Conservation (phyloP, 2,329 filamentous ascomycete species). For the Alternaria postmessia region DNA sequence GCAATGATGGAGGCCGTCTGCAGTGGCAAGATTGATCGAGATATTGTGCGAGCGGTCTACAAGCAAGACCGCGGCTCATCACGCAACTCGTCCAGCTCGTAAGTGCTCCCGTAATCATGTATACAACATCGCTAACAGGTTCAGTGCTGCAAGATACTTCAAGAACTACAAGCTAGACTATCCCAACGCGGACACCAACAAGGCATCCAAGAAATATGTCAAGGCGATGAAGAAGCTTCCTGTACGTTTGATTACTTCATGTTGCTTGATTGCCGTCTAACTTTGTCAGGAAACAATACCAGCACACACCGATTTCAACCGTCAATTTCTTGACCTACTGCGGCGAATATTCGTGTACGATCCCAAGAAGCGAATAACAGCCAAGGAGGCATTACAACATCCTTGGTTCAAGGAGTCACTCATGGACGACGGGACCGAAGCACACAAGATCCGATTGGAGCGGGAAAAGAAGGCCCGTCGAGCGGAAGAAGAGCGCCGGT, state of each 20-base stretch:
- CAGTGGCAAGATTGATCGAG: slow-evolving; percentile 63
- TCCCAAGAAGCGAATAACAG: slow-evolving; percentile 69
- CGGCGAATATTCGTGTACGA: slow-evolving; percentile 72
- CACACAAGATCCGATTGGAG: slow-evolving; percentile 64
- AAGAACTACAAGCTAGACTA: slow-evolving; percentile 67
- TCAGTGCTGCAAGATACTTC: slow-evolving; percentile 59
- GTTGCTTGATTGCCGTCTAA: slow-evolving; percentile 16
- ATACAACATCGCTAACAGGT: slow-evolving; percentile 39
- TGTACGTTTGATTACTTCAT: slow-evolving; percentile 52
- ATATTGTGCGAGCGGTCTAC: slow-evolving; percentile 63
- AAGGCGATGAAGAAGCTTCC: slow-evolving; percentile 71
- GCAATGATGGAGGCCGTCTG: slow-evolving; percentile 75
- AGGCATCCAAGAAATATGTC: slow-evolving; percentile 71
- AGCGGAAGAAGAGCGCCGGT: slow-evolving; percentile 43
- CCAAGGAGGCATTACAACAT: slow-evolving; percentile 70
- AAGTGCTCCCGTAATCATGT: slow-evolving; percentile 38
- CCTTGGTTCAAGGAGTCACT: slow-evolving; percentile 72
- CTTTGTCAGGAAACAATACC: slow-evolving; percentile 67
- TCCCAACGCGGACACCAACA: slow-evolving; percentile 68
- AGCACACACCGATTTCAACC: slow-evolving; percentile 66
- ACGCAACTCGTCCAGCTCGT: slow-evolving; percentile 65
- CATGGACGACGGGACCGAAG: slow-evolving; percentile 72
- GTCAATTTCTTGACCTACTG: slow-evolving; percentile 69
- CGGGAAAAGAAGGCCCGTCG: slow-evolving; percentile 48
- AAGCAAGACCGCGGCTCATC: slow-evolving; percentile 56